Evolutionary conservation across 2,329 filamentous ascomycete species (phyloP), one percentile per base, ranked within the genome.

Genomic region (Myotisia sp.): DNA sequence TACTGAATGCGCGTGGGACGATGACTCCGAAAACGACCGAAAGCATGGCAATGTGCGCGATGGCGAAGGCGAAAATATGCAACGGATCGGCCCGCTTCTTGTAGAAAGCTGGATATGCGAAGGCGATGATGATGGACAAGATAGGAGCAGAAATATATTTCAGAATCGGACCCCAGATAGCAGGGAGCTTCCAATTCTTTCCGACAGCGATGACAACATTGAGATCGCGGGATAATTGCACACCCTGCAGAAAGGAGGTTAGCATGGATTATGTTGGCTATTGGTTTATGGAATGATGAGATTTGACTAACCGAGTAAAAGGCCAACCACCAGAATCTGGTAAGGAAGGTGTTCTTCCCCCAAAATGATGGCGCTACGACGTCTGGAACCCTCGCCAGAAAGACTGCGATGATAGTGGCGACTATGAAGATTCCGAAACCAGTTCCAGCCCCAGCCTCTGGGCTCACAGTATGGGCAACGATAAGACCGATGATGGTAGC

Each of bases 271-370:
- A 22, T 17, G 9, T 20, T 22, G 12, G 13, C 12, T 33, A 12
- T 33, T 12, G 18, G 22, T 7, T 21, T 7, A 1, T 10, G 19
- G 3, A 6, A 2, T 14, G 16, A 3, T 14, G n/a, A n/a, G n/a
- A n/a, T n/a, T n/a, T n/a, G 1, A 43, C 62, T 53, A 55, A 67
- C 67, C 13, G 66, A 70, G 48, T 70, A 71, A 39, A 70, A 67
- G 2, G 54, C 53, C 16, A 69, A 42, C 37, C 60, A 70, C 62
- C 64, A 70, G 24, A 68, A 56, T 1, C 54, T 57, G 17, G 50
- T 45, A 1, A 54, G n/a, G 16, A 56, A 48, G 0, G 40, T 38
- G 26, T 55, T 64, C 6, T 42, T 46, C 6, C 48, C 49, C 45
- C 59, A 66, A 37, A 60, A 57, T 1, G 46, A 47, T 0, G 63